phyloP scores from a whole-genome alignment of 768 basidiomycete species.

The Suillus ampliporus region DNA sequence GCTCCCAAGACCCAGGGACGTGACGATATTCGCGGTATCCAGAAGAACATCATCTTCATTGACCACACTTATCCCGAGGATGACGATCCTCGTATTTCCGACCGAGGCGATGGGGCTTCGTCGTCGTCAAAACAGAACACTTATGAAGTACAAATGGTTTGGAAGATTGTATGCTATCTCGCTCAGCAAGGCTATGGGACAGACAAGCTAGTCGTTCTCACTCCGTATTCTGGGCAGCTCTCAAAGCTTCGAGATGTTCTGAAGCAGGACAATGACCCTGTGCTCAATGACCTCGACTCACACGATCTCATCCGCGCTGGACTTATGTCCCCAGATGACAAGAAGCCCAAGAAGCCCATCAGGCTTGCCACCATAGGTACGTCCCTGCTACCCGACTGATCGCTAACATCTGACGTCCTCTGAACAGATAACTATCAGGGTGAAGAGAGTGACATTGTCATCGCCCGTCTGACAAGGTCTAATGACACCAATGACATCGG shows the following conservation, averaged over 20 bases:
- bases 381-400: conserved; percentile 12
- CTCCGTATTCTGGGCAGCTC: conserved; percentile 73
- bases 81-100: conserved; percentile 44
- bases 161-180: conserved; percentile 69
- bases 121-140: conserved; percentile 65
- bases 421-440: conserved; percentile 75
- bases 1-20: conserved; percentile 55
- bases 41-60: conserved; percentile 65
- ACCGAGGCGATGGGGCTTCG: conserved; percentile 51
- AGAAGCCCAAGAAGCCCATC: conserved; percentile 49
- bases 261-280: conserved; percentile 55
- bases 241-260: conserved; percentile 53
- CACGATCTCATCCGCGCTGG: conserved; percentile 64
- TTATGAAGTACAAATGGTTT: conserved; percentile 65
- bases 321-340: conserved; percentile 45
- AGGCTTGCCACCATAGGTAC: conserved; percentile 70
- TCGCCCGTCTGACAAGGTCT: conserved; percentile 65
- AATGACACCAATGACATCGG: conserved; percentile 63
- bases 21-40: conserved; percentile 57
- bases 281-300: conserved; percentile 67
- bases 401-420: not conserved
- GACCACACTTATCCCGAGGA: conserved; percentile 63
- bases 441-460: conserved; percentile 73
- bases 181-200: conserved; percentile 71
- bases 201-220: conserved; percentile 64